Evolutionary conservation across 768 basidiomycete species (phyloP), one percentile per base, ranked within the genome.

Genomic region (Agaricus sinodeliciosus): DNA sequence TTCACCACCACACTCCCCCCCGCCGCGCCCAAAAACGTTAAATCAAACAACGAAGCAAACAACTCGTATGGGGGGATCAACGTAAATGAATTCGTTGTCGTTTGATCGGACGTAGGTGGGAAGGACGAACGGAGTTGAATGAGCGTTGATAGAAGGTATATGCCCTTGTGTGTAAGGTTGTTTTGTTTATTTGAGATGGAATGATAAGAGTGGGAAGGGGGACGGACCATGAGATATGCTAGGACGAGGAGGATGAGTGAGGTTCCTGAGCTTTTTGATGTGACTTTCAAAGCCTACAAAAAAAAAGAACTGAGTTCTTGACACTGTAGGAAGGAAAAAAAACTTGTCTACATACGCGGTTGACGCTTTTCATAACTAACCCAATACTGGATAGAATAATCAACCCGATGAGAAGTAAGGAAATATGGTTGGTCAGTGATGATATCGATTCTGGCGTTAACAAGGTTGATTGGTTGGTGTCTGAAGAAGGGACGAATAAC

Each of bases 121-220:
- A 93, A 90, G 9, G 85, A 84, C 25, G 84, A 82, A 37, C 90
- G 84, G 43, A 93, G 74, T 64, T 93, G 90, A 11, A 92, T 82
- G 44, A 92, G 69, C 0, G 89, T 92, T 3, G 88, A 84, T 26
- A 93, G 78, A 34, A 92, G 78, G 63, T 93, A 93, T 40, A 88
- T 85, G 9, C 85, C 87, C 90, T n/a, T 92, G 58, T 25, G n/a
- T 50, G 43, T 34, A 15, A n/a, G n/a, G n/a, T n/a, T n/a, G n/a
- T n/a, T n/a, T n/a, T n/a, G n/a, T n/a, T n/a, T n/a, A n/a, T 9
- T 27, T 28, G 35, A 31, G 57, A 42, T 34, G 34, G 3, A 15
- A 15, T 19, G 16, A 15, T 35, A 57, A 34, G 48, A 34, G 51
- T 37, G 26, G 15, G 55, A 27, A 35, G 55, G 42, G 35, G 12